A percentile compares a stretch with the other conserved stretches of the same genome.
Evolutionary conservation across 108 stramenopile species (phyloP).

Genomic region (Nitzschia palea): DNA sequence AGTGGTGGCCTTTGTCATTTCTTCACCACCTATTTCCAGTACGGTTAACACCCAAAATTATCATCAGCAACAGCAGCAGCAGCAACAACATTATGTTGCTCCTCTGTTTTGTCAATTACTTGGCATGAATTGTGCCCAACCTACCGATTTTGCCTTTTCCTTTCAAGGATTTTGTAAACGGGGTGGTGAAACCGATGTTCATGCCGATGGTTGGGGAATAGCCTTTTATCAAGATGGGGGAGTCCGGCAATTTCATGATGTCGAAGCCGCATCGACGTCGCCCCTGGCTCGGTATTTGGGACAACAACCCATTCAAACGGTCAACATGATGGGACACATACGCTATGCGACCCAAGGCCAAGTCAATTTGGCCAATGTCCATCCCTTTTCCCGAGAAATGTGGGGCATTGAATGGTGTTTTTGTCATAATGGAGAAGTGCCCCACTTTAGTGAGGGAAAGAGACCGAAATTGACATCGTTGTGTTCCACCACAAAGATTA

Average conservation of each 20-base stretch:
- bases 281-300: constrained; percentile 69
- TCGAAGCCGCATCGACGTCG: constrained; percentile 52
- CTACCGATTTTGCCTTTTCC: constrained; percentile 82
- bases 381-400: constrained; percentile 84
- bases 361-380: constrained; percentile 77
- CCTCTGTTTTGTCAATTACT: constrained; percentile 64
- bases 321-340: constrained; percentile 86
- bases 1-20: too few species aligned
- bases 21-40: too few species aligned
- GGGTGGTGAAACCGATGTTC: constrained; percentile 84
- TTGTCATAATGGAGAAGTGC: constrained; percentile 88
- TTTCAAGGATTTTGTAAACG: constrained; percentile 79
- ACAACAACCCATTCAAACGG: constrained; percentile 40
- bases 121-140: constrained; percentile 73
- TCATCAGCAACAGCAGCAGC: too few species aligned
- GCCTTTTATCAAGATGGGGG: constrained; percentile 62
- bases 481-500: constrained; percentile 6
- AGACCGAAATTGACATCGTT: not conserved
- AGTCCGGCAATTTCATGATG: constrained; percentile 68
- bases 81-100: too few species aligned
- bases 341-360: constrained; percentile 81
- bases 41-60: too few species aligned
- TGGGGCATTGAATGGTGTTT: constrained; percentile 72
- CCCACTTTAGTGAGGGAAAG: constrained; percentile 28
- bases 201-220: constrained; percentile 88